Evolutionary conservation across 306 rosid species (phyloP), one percentile per base, ranked within the genome.

Genomic region (Prunus campanulata): DNA sequence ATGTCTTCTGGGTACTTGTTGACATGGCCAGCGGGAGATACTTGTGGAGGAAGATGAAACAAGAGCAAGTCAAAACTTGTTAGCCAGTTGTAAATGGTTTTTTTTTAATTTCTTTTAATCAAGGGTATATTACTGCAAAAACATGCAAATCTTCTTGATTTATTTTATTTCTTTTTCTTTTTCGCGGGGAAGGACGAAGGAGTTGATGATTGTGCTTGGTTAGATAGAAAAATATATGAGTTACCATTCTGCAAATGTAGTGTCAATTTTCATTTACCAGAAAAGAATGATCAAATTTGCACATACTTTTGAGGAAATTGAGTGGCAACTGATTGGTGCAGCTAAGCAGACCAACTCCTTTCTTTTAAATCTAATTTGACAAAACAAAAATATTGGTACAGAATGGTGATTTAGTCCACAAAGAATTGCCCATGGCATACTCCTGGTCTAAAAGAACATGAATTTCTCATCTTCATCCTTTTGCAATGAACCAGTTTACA

Each of bases 11-110:
- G 93, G 87, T 82, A 18, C 83, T 85, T 9, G 79, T 91, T 16
- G 96, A 93, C 81, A 89, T 89, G 98, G 95, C 93, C 72, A 91
- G 95, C 59, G 98, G 93, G 72, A 88, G 80, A 78, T 93, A 85
- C 65, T 79, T 89, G 9, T 93, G 98, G 98, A 86, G 88, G 85
- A 82, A 82, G 60, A 67, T 29, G 66, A 82, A 79, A n/a, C 15
- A 46, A 22, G 79, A 57, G 13, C 68, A 75, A 75, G 56, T 67
- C 12, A 82, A 24, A 11, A 60, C 18, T 76, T 72, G 68, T 39
- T 84, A 30, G 74, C 76, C 49, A 51, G 2, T 68, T 18, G 69
- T 30, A 14, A 27, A 29, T 16, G 12, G 2, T 9, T 29, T 16
- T 27, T 7, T 13, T 8, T 30, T 12, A 12, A 22, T 66, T 32